Percentiles rank a stretch among this genome's conserved stretches.
phyloP scores from a whole-genome alignment of 2,329 filamentous ascomycete species.

The Curvularia verruculosa region DNA sequence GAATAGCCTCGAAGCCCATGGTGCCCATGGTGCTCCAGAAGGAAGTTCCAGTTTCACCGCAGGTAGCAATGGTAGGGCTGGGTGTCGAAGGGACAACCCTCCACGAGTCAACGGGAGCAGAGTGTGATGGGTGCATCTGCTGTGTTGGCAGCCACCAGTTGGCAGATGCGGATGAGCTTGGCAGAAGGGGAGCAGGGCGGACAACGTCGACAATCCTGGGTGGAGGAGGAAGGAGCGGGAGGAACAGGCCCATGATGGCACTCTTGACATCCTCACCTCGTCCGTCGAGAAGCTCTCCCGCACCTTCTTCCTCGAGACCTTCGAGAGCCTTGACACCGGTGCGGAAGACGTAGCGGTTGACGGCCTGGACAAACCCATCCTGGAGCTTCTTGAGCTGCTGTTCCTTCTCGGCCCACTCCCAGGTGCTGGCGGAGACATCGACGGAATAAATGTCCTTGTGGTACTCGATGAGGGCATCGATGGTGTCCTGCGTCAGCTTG shows the following conservation, averaged over 20 bases:
- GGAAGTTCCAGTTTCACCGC: conserved; percentile 71
- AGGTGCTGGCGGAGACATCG: conserved; percentile 85
- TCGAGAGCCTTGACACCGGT: conserved; percentile 88
- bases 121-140: conserved; percentile 65
- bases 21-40: conserved; percentile 75
- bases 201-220: conserved; percentile 89
- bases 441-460: conserved; percentile 95
- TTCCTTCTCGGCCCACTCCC: conserved; percentile 97
- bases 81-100: conserved; percentile 89
- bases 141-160: conserved; percentile 78
- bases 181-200: conserved; percentile 82
- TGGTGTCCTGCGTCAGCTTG: conserved; percentile 94
- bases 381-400: conserved; percentile 96
- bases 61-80: conserved; percentile 70
- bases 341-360: conserved; percentile 96
- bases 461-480: conserved; percentile 90
- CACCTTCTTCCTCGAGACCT: conserved; percentile 94
- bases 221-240: conserved; percentile 82
- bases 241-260: conserved; percentile 82
- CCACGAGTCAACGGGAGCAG: conserved; percentile 83
- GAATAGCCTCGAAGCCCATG: conserved; percentile 69
- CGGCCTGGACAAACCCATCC: conserved; percentile 92
- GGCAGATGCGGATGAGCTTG: conserved; percentile 75
- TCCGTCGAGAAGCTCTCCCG: conserved; percentile 88
- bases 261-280: conserved; percentile 93